phyloP scores from a whole-genome alignment of 768 basidiomycete genomes.

The Gloeophyllum trabeum region DNA sequence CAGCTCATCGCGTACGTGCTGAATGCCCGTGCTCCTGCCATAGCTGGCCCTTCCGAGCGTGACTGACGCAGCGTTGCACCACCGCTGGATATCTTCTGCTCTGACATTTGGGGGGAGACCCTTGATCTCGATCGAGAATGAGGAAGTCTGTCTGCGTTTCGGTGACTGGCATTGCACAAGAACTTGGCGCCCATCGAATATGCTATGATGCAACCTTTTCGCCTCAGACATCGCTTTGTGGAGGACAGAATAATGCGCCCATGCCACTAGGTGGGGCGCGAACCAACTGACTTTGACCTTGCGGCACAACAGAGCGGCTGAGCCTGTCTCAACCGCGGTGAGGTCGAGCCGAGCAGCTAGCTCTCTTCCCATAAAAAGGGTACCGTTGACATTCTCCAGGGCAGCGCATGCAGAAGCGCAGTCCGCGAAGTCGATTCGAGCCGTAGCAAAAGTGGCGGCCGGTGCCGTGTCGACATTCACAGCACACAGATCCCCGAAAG shows the following conservation, averaged over 20 bases:
- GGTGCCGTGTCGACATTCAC: constrained; percentile 14
- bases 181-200: constrained; percentile 28
- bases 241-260: constrained; percentile 33
- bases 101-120: constrained; percentile 26
- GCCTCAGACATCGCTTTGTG: constrained; percentile 30
- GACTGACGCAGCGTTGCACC: constrained; percentile 20
- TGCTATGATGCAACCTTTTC: constrained; percentile 24
- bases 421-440: constrained; percentile 19
- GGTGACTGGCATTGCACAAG: constrained; percentile 24
- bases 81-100: constrained; percentile 19
- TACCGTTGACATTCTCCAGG: constrained; percentile 20
- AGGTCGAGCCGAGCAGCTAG: constrained; percentile 19
- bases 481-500: constrained; percentile 19
- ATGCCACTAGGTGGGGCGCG: constrained; percentile 29
- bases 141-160: constrained; percentile 17
- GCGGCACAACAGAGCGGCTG: constrained; percentile 12
- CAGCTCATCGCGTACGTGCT: constrained; percentile 24
- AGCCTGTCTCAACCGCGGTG: constrained; percentile 11
- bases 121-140: constrained; percentile 32
- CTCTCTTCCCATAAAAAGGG: constrained; percentile 11
- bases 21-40: constrained; percentile 14
- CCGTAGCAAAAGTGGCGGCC: constrained; percentile 4
- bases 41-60: constrained; percentile 21
- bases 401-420: constrained; percentile 21
- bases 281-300: constrained; percentile 34